phyloP scores from a whole-genome alignment of 257 asterid species.

The Solanum sejunctum region DNA sequence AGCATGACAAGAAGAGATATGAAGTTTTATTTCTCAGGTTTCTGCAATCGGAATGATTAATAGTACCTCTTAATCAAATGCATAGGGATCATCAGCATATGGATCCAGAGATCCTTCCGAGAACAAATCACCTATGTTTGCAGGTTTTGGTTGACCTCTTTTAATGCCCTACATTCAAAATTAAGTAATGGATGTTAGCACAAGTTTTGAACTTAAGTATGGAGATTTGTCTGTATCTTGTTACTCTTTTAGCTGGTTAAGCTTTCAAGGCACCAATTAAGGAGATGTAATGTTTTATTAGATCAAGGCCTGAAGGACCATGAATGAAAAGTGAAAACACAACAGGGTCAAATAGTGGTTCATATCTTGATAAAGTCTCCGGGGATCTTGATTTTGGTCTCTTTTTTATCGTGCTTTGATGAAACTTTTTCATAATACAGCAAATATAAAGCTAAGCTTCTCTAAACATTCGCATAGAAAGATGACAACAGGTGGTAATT shows the following conservation, averaged over 20 bases:
- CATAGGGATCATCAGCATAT: constrained; percentile 91
- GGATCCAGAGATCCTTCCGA: constrained; percentile 96
- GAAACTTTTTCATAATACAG: constrained; percentile 38
- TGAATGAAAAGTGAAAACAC: background rate
- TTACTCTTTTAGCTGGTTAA: background rate
- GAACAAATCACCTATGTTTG: constrained; percentile 86
- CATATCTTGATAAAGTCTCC: constrained; percentile 41
- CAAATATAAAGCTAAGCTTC: background rate
- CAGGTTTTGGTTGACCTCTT: constrained; percentile 35
- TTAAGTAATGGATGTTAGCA: background rate
- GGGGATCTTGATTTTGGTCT: constrained; percentile 56
- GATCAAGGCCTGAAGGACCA: background rate
- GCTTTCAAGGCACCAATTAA: background rate
- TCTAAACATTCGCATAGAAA: background rate
- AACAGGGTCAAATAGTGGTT: background rate
- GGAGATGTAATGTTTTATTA: background rate
- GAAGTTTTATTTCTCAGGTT: background rate
- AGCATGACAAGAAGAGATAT: background rate
- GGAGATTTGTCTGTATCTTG: background rate
- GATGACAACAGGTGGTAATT: background rate
- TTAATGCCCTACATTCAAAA: constrained; percentile 30
- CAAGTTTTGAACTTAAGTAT: background rate
- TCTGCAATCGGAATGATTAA: background rate
- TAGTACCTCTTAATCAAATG: constrained; percentile 80
- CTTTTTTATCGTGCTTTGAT: constrained; percentile 45